Base-by-base conservation (phyloP, 2,329 filamentous ascomycete genomes). In the Fusarium sp. region DNA sequence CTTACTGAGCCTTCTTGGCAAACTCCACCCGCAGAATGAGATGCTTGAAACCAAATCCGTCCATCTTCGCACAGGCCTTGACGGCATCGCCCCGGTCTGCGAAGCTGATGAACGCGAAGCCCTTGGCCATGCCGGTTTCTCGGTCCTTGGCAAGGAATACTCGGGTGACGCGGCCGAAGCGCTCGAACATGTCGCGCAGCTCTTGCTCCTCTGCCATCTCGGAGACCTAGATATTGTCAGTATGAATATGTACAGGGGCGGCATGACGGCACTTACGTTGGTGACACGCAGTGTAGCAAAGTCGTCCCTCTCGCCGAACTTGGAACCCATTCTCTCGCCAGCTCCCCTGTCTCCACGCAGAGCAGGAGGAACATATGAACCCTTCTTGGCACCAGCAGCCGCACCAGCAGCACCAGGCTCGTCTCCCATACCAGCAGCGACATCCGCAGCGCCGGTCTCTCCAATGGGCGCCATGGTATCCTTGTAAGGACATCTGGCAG, bases 41-140 rank as follows among this genome's bases (percentile, higher is more conserved):
- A 86, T 96, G 93, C 83, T 93, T 92, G 86, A 94, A 95, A 84
- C 93, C 93, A 77, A 88, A 98, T 79, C 96, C 96, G 84, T 99
- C 96, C 94, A 99, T 95, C 89, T 97, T 98, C 85, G 93, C 92
- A 86, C 94, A 97, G 44, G 96, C 96, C 86, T 93, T 93, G 77
- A 93, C 93, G 76, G 96, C 96, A 83, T 99, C 96, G 76, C 87
- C 84, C 76, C 96, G 88, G 83, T 99, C 96, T 68, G 92, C 93
- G 81, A 96, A 99, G 83, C 94, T 97, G 87, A 99, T 97, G 83
- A 99, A 99, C 31, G 97, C 97, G 82, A 99, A 99, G 71, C 96
- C 96, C 90, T 99, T 99, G 77, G 96, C 96, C 82, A 95, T 87
- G 69, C 94, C 94, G 44, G 96, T 99, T 79, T 99, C 96, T 81